These are phyloP conservation scores for Trichoderma asperelloides DNA, from an alignment of 495 filamentous ascomycete species.

Conservation along the genomic window DNA sequence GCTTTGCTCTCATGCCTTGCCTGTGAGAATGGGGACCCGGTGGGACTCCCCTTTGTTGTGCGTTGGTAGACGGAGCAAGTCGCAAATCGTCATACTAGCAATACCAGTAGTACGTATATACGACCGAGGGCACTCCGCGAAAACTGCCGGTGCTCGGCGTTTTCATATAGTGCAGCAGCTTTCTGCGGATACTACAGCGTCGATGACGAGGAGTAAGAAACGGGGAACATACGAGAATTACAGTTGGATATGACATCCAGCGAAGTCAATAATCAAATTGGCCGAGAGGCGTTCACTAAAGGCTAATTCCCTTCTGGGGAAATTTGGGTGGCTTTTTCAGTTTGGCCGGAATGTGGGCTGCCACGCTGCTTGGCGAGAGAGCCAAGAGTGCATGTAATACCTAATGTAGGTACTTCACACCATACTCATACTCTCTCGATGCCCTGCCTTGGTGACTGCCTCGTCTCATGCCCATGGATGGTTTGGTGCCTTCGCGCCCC, in stretches of 20 bases:
- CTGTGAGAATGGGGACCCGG: background rate
- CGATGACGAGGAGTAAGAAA: background rate
- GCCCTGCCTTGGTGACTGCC: background rate
- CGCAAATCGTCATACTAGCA: background rate
- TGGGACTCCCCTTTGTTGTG: slow-evolving; percentile 7
- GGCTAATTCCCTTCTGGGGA: background rate
- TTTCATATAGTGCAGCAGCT: background rate
- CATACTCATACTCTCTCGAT: background rate
- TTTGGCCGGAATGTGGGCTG: background rate
- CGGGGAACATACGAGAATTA: background rate
- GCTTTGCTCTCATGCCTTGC: background rate
- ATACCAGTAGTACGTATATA: slow-evolving; percentile 4
- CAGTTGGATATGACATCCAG: background rate
- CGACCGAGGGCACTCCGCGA: slow-evolving; percentile 6
- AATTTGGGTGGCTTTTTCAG: background rate
- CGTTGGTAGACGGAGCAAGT: background rate
- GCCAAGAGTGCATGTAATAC: too few relatives aligned
- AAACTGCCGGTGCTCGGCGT: background rate
- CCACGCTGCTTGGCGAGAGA: background rate
- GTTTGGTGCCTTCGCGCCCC: background rate
- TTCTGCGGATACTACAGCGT: background rate
- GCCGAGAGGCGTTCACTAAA: background rate
- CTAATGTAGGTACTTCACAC: background rate
- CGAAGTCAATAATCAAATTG: background rate
- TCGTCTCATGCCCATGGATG: background rate